phyloP scores from a whole-genome alignment of 306 rosid species.

The Elaeagnus macrophylla region DNA sequence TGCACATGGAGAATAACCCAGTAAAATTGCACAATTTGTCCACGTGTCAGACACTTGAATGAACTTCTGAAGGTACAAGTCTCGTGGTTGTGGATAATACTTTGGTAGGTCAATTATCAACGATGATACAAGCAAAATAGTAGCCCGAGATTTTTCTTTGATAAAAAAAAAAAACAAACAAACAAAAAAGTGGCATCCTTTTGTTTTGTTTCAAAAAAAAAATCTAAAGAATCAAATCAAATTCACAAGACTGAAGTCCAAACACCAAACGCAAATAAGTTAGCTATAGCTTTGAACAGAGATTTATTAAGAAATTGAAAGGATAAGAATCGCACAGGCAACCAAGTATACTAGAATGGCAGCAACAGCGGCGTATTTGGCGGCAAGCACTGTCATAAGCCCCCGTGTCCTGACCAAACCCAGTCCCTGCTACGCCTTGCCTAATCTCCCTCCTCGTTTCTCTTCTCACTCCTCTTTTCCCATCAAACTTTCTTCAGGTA shows the following conservation, averaged over 20 bases:
- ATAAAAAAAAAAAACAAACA: neutral
- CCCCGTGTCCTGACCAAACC: slow-evolving; percentile 31
- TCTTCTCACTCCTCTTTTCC: slow-evolving; percentile 37
- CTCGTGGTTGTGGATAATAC: no score
- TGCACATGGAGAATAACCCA: slow-evolving; percentile 65
- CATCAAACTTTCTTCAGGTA: slow-evolving; percentile 48
- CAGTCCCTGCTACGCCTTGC: slow-evolving; percentile 55
- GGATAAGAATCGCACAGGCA: slow-evolving; percentile 6
- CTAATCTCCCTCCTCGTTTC: slow-evolving; percentile 67
- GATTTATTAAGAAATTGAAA: no score
- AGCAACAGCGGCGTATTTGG: slow-evolving; percentile 45
- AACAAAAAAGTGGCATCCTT: neutral
- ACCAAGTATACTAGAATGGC: slow-evolving; percentile 27
- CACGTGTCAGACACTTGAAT: slow-evolving; percentile 45
- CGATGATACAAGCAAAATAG: no score
- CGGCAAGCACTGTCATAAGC: slow-evolving; percentile 47
- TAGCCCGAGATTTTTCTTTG: no score
- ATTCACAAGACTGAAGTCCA: no score
- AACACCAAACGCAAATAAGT: no score
- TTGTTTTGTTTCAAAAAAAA: neutral
- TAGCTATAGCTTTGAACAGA: no score
- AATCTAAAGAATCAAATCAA: neutral
- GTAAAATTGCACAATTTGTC: slow-evolving; percentile 20
- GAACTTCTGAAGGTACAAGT: slow-evolving; percentile 3
- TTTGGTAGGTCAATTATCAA: no score